Evolutionary conservation across 768 basidiomycete species (phyloP).

Genomic region (Lactarius hengduanensis): DNA sequence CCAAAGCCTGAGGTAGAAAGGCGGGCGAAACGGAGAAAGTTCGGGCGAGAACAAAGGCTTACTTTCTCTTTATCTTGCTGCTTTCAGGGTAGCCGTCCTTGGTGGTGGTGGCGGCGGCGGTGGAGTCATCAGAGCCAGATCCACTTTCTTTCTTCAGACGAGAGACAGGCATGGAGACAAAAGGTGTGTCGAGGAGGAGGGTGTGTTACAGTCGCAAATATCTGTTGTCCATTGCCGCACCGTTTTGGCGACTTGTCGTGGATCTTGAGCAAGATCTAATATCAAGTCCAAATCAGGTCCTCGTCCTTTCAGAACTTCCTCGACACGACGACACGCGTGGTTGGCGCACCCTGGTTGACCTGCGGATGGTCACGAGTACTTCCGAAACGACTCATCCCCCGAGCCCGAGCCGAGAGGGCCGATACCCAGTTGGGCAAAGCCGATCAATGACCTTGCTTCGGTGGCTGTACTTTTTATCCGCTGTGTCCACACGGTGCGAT

Average conservation of each 20-base stretch:
- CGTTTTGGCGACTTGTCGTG: slow-evolving; percentile 17
- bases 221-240: slow-evolving; percentile 31
- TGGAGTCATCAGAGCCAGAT: slow-evolving; percentile 59
- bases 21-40: slow-evolving; percentile 51
- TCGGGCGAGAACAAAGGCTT: slow-evolving; percentile 50
- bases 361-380: slow-evolving; percentile 24
- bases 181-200: slow-evolving; percentile 30
- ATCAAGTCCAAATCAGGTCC: slow-evolving; percentile 31
- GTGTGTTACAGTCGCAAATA: slow-evolving; percentile 31
- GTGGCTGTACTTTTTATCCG: not conserved
- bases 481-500: not conserved
- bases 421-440: slow-evolving; percentile 19
- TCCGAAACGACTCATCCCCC: slow-evolving; percentile 21
- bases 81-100: slow-evolving; percentile 62
- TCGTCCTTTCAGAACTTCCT: slow-evolving; percentile 19
- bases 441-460: slow-evolving; percentile 2
- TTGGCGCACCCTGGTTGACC: slow-evolving; percentile 19
- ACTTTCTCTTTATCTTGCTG: slow-evolving; percentile 80
- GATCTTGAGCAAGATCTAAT: slow-evolving; percentile 28
- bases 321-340: slow-evolving; percentile 22
- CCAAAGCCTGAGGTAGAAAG: slow-evolving; percentile 42
- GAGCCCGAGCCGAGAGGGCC: slow-evolving; percentile 9
- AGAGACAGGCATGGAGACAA: slow-evolving; percentile 57
- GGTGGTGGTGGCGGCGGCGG: slow-evolving; percentile 37
- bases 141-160: slow-evolving; percentile 64